Evolutionary conservation across 441 rosid genomes (phyloP), one percentile per base, ranked within the genome.

Genomic region (Brassica hybrid): DNA sequence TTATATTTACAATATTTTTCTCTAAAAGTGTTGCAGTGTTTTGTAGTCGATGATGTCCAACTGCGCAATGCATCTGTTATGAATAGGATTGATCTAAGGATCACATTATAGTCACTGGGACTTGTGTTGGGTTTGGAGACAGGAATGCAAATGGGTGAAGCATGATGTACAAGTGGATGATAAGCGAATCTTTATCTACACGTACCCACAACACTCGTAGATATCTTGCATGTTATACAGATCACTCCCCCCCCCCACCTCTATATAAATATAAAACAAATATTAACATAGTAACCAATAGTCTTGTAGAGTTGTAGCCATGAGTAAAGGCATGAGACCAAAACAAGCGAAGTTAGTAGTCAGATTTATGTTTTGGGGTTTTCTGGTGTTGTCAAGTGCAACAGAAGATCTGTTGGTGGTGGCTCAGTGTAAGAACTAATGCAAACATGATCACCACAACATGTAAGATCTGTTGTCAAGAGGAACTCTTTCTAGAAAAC

Each of bases 141-240:
- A 62, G 19, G 13, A 17, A 34, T 16, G 57, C 41, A 19, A 14
- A 60, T 9, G 38, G 19, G 23, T 60, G 11, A 45, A 60, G 74
- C 69, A 62, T 69, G 74, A 21, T 50, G 45, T 50, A 54, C 74
- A 76, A 62, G 79, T 69, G 74, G 69, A 62, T 69, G 57, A 41
- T 21, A 50, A 16, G 41, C 16, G 48, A 13, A 45, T 38, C 36
- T 45, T 68, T 16, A 18, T n/a, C 13, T 58, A 43, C 68, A 75
- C 60, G 78, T 73, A 50, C 34, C 11, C 14, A 7, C 61, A 50
- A 23, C 65, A 65, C 58, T n/a, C 16, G 19, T 61, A 48, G 10
- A 48, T 27, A 30, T 67, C 16, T 48, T 54, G 78, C 67, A 75
- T 75, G 73, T 60, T 32, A 30, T 45, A n/a, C n/a, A 48, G 21